Evolutionary conservation across 331 rosid species (phyloP), one percentile per base, ranked within the genome.

Genomic region (Rosa hybrid): DNA sequence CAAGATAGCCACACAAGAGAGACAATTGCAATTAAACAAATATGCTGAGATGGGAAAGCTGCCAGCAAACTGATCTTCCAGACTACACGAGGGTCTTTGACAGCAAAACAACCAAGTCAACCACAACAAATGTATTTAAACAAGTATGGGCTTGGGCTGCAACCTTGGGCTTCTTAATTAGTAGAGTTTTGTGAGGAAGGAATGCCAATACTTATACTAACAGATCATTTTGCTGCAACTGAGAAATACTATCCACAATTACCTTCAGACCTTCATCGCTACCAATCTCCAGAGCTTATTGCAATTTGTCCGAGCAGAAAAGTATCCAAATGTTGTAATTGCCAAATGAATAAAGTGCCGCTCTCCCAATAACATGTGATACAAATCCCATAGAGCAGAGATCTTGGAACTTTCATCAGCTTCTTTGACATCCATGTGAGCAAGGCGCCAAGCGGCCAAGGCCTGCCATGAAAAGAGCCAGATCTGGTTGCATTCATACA

Each of bases 211-310:
- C n/a, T n/a, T n/a, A n/a, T n/a, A n/a, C n/a, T n/a, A n/a, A n/a
- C n/a, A n/a, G n/a, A n/a, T n/a, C 73, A 42, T 77, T 85, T 75
- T 72, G 89, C 84, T 88, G 89, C 96, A 92, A 91, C 86, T 85
- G 86, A 39, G 88, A 88, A 81, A 95, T 85, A 57, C 96, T 91
- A 14, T 88, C 90, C 27, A 89, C 85, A 76, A 95, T 89, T 56
- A 85, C 89, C 87, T 91, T 89, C 67, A 95, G 82, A 75, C 97
- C 97, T 90, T 96, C 89, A 88, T 83, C 73, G 79, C 68, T 45
- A 95, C 92, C 53, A 91, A 93, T 81, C 92, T 83, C 98, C 97
- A 92, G 71, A 95, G 92, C 84, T 89, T 84, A 74, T 78, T 76
- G 77, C 96, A 91, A 65, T 60, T 74, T 25, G 98, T 88, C 42